Evolutionary conservation across 192 early-diverging fungal species (phyloP), one percentile per base, ranked within the genome.

Genomic region (Mortierella claussenii): DNA sequence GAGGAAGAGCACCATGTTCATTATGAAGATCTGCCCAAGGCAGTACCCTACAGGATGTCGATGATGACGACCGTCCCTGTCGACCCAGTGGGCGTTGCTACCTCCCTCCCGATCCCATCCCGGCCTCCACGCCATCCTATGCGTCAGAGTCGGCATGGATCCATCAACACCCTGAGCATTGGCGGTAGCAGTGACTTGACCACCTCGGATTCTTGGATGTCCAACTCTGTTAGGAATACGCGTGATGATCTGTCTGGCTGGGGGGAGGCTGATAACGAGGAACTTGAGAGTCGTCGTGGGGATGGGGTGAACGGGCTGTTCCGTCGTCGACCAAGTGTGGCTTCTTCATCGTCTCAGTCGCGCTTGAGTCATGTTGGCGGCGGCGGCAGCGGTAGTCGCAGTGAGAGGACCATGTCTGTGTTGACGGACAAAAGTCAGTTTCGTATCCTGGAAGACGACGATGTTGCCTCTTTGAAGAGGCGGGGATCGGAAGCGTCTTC

Each of bases 161-260:
- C 73, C 1, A 61, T 76, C 34, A 36, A 37, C 11, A 62, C 60
- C 6, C 28, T 76, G 20, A 76, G 64, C 42, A 43, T 73, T 40
- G 68, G 68, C 40, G n/a, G n/a, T n/a, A 53, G 54, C 37, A 66
- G 63, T 17, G 73, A 67, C 28, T 44, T 76, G 30, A 76, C 73
- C 18, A 36, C 47, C 12, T 46, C 55, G 4, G 73, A 76, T 17
- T 67, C 73, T n/a, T 76, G 73, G 73, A 44, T 48, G 20, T 67
- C 73, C 4, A 48, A 40, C 24, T 76, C 73, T 0, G 56, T 49
- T 30, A 58, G 73, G 15, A 60, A 76, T 32, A 76, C 73, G 13
- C 73, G 73, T 6, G 73, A 76, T 40, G 73, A 76, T 47, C 18
- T 76, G 44, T 66, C 73, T 8, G 73, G 73, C 20, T 76, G 73